A percentile compares a stretch with the other conserved stretches of the same genome.
Evolutionary conservation across 768 basidiomycete genomes (phyloP).

Genomic region (Tulasnella sp.): DNA sequence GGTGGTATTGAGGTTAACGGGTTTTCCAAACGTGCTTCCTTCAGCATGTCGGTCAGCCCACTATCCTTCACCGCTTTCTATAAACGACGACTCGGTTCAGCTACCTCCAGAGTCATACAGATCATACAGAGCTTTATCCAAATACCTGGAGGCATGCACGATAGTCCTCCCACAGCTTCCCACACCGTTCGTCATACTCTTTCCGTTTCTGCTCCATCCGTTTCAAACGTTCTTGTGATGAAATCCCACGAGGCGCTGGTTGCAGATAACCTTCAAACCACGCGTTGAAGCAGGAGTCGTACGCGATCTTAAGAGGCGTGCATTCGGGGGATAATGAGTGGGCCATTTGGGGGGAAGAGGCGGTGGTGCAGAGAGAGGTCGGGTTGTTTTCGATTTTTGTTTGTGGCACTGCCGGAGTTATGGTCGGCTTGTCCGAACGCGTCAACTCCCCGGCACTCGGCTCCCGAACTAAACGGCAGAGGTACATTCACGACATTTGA

Average conservation of each 20-base stretch:
- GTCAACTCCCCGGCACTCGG: background rate
- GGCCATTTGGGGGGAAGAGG: slow-evolving; percentile 50
- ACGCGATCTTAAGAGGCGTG: slow-evolving; percentile 82
- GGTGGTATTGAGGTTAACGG: slow-evolving; percentile 58
- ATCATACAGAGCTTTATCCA: slow-evolving; percentile 18
- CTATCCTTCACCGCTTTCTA: slow-evolving; percentile 78
- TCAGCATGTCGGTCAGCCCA: slow-evolving; percentile 68
- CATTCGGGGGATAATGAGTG: slow-evolving; percentile 78
- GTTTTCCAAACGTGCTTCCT: slow-evolving; percentile 77
- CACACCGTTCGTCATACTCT: slow-evolving; percentile 84
- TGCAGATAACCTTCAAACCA: slow-evolving; percentile 98
- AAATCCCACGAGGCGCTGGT: slow-evolving; percentile 46
- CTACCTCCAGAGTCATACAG: background rate
- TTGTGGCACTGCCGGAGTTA: background rate
- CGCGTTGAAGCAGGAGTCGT: slow-evolving; percentile 93
- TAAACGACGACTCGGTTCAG: background rate
- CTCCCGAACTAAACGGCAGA: background rate
- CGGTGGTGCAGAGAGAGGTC: background rate
- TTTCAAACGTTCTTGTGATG: slow-evolving; percentile 49
- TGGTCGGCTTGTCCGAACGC: background rate
- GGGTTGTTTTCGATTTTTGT: background rate
- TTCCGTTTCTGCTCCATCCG: slow-evolving; percentile 77
- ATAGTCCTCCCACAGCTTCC: slow-evolving; percentile 76
- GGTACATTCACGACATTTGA: background rate
- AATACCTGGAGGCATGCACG: slow-evolving; percentile 77